Conservation (phyloP, 2,329 filamentous ascomycete genomes). For the Grosmannia clavigera region DNA sequence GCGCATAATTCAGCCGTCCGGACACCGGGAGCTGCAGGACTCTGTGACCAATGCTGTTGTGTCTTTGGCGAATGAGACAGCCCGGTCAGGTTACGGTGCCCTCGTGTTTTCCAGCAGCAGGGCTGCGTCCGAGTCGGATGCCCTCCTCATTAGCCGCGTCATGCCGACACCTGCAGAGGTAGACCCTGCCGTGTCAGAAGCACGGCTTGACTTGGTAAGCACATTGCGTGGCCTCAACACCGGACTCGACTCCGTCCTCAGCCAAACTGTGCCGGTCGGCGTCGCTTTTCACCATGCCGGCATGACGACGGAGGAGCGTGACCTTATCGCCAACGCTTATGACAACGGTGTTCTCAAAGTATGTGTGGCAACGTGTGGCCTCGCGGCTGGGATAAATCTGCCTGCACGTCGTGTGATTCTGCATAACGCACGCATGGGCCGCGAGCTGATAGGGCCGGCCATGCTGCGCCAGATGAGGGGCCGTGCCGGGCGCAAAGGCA, state of each 20-base stretch:
- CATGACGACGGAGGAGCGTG: conserved; percentile 63
- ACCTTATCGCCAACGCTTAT: conserved; percentile 58
- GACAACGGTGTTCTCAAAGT: conserved; percentile 56
- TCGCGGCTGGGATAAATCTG: conserved; percentile 75
- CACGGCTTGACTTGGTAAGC: conserved; percentile 49
- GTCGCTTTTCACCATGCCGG: conserved; percentile 64
- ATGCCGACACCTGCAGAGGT: conserved; percentile 40
- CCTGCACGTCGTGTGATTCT: conserved; percentile 62
- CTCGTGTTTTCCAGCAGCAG: conserved; percentile 65
- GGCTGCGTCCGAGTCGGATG: conserved; percentile 53
- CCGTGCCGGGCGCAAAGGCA: conserved; percentile 65
- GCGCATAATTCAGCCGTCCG: conserved; percentile 41
- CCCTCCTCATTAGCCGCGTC: conserved; percentile 53
- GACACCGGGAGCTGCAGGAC: conserved; percentile 49
- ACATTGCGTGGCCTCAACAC: conserved; percentile 49
- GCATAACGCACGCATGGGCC: conserved; percentile 63
- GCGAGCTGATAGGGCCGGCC: conserved; percentile 62
- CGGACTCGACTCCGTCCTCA: conserved; percentile 53
- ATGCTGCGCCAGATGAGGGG: conserved; percentile 76
- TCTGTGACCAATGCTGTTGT: conserved; percentile 59
- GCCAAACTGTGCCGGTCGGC: conserved; percentile 51
- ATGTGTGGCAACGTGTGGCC: conserved; percentile 64
- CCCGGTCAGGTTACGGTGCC: conserved; percentile 53
- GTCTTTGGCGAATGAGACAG: conserved; percentile 56
- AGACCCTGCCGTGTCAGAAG: conserved; percentile 36